Percentiles rank a stretch among this genome's conserved stretches.
phyloP scores from a whole-genome alignment of 495 filamentous ascomycete genomes.

The Astrocystis sublimbata region DNA sequence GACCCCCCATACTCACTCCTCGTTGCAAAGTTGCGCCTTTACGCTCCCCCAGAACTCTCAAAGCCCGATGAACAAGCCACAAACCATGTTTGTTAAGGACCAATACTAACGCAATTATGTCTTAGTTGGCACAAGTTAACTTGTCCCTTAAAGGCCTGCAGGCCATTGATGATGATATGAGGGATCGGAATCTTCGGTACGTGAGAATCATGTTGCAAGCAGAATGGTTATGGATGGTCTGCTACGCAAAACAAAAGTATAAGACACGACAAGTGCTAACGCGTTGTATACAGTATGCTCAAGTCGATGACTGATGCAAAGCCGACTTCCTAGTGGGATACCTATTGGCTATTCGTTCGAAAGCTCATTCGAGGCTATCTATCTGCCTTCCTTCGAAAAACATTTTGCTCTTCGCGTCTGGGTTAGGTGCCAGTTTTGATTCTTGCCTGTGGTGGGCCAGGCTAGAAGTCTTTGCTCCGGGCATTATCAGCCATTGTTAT shows the following conservation, averaged over 20 bases:
- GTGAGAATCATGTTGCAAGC: slow-evolving; percentile 9
- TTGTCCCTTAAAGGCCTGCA: slow-evolving; percentile 46
- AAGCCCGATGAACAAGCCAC: too few relatives aligned
- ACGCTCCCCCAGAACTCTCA: slow-evolving; percentile 9
- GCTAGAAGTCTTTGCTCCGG: not conserved
- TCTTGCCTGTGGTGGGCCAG: not conserved
- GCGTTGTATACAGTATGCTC: slow-evolving; percentile 33
- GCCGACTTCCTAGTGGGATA: slow-evolving; percentile 5
- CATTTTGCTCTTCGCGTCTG: not conserved
- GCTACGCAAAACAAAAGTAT: not conserved
- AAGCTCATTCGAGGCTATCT: not conserved
- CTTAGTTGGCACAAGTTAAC: slow-evolving; percentile 53
- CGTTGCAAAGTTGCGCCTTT: slow-evolving; percentile 39
- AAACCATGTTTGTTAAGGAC: not conserved
- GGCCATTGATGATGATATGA: slow-evolving; percentile 50
- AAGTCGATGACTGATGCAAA: slow-evolving; percentile 42
- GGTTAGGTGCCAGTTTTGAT: not conserved
- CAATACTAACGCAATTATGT: slow-evolving; percentile 24
- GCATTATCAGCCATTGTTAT: not conserved
- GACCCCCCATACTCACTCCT: slow-evolving; percentile 31
- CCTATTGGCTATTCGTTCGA: not conserved
- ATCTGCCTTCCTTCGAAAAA: too few relatives aligned
- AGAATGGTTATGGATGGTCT: not conserved
- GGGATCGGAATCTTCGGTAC: slow-evolving; percentile 44
- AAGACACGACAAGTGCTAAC: slow-evolving; percentile 11